These are phyloP conservation scores for Aspergillus flavus DNA, from an alignment of 2,329 filamentous ascomycete genomes.

Conservation along the genomic window DNA sequence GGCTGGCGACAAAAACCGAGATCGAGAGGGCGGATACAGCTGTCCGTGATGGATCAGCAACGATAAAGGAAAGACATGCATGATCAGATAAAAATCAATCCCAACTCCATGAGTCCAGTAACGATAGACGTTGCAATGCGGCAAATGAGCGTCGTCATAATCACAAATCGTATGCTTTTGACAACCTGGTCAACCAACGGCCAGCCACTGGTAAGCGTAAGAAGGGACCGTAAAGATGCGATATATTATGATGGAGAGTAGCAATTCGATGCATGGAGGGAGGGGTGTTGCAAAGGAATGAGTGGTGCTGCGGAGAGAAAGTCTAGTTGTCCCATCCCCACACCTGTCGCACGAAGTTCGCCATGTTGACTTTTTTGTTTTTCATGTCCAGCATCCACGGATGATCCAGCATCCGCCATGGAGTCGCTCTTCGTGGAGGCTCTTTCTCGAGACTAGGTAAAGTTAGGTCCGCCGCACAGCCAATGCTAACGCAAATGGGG, in stretches of 20 bases:
- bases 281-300: slow-evolving; percentile 8
- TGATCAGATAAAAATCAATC: slow-evolving; percentile 20
- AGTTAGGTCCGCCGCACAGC: slow-evolving; percentile 18
- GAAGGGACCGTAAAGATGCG: slow-evolving; percentile 26
- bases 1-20: slow-evolving; percentile 14
- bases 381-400: slow-evolving; percentile 99
- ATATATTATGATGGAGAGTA: slow-evolving; percentile 20
- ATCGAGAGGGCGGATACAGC: slow-evolving; percentile 16
- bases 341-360: slow-evolving; percentile 86
- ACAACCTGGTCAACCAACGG: slow-evolving; percentile 32
- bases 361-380: slow-evolving; percentile 95
- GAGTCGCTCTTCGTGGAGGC: slow-evolving; percentile 79
- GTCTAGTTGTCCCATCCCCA: slow-evolving; percentile 87
- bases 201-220: slow-evolving; percentile 31
- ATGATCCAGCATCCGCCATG: slow-evolving; percentile 98
- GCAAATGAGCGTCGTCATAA: slow-evolving; percentile 28
- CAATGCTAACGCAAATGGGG: background rate
- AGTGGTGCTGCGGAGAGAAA: slow-evolving; percentile 8
- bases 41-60: slow-evolving; percentile 11
- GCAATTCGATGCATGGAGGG: slow-evolving; percentile 11
- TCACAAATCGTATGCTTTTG: slow-evolving; percentile 31
- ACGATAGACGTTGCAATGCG: slow-evolving; percentile 23
- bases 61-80: slow-evolving; percentile 21
- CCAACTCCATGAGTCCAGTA: slow-evolving; percentile 26
- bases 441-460: slow-evolving; percentile 84